These are phyloP conservation scores for Fusarium austroafricanum DNA, from an alignment of 2,329 filamentous ascomycete genomes.

Conservation along the genomic window DNA sequence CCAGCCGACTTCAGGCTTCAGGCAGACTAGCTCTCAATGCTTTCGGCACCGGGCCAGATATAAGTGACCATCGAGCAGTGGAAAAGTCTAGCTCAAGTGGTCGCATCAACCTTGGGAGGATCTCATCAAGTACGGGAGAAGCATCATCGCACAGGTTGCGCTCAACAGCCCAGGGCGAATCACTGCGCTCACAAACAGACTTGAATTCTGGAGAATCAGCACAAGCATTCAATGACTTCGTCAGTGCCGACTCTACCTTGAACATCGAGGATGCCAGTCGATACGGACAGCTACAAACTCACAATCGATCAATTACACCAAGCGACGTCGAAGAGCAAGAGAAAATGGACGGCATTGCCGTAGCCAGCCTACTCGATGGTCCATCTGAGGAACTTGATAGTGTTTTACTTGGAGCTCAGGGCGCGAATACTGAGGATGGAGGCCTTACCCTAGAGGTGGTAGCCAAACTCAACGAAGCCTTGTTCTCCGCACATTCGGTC, in stretches of 20 bases:
- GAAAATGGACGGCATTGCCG: slow-evolving; percentile 53
- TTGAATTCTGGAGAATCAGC: slow-evolving; percentile 49
- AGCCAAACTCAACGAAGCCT: slow-evolving; percentile 51
- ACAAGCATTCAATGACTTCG: slow-evolving; percentile 45
- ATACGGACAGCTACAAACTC: not conserved
- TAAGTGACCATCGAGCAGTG: slow-evolving; percentile 25
- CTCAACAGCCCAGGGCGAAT: slow-evolving; percentile 27
- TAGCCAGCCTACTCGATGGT: slow-evolving; percentile 53
- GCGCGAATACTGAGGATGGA: slow-evolving; percentile 42
- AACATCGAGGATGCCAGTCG: slow-evolving; percentile 5
- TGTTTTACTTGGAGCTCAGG: slow-evolving; percentile 33
- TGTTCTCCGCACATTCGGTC: slow-evolving; percentile 49
- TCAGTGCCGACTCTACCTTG: slow-evolving; percentile 28
- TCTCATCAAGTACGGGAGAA: slow-evolving; percentile 30
- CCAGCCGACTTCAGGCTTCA: slow-evolving; percentile 46
- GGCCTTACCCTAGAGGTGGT: slow-evolving; percentile 46
- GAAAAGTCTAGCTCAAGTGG: slow-evolving; percentile 38
- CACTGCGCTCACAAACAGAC: slow-evolving; percentile 27
- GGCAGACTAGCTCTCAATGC: slow-evolving; percentile 45
- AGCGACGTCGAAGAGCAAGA: slow-evolving; percentile 40
- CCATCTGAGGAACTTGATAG: slow-evolving; percentile 38
- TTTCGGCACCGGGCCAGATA: slow-evolving; percentile 33
- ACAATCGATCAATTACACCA: not conserved
- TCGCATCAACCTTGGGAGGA: slow-evolving; percentile 24
- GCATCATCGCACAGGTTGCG: slow-evolving; percentile 39